Percentiles rank a stretch among this genome's conserved stretches.
Evolutionary conservation across 2,329 filamentous ascomycete genomes (phyloP).

Genomic region (Colletotrichum sp.): DNA sequence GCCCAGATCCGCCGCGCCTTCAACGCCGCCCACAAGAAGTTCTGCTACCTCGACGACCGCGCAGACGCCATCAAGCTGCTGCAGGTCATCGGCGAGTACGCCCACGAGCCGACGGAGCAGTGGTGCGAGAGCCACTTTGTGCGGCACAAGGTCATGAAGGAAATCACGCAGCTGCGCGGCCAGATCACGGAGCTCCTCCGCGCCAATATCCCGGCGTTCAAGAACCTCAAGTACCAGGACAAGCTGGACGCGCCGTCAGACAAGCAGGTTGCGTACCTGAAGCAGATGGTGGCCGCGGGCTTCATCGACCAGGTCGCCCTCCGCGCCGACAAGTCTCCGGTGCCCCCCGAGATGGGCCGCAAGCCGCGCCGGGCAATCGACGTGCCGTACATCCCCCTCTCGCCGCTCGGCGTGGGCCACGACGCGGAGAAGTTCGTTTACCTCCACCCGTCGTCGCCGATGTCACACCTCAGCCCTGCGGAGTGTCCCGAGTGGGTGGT

Average conservation of each 20-base stretch:
- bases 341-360: slow-evolving; percentile 67
- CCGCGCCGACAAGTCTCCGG: slow-evolving; percentile 83
- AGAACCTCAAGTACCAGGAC: slow-evolving; percentile 59
- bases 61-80: slow-evolving; percentile 91
- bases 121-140: slow-evolving; percentile 89
- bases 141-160: slow-evolving; percentile 83
- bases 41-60: slow-evolving; percentile 80
- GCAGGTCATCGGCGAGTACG: slow-evolving; percentile 86
- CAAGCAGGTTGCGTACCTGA: slow-evolving; percentile 78
- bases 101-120: slow-evolving; percentile 70
- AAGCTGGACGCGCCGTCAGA: slow-evolving; percentile 63
- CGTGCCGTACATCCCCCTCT: slow-evolving; percentile 87
- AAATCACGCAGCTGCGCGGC: slow-evolving; percentile 80
- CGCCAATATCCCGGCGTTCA: slow-evolving; percentile 72
- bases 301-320: slow-evolving; percentile 96
- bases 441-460: slow-evolving; percentile 83
- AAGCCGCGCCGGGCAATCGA: slow-evolving; percentile 88
- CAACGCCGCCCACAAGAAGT: slow-evolving; percentile 77
- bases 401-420: slow-evolving; percentile 61
- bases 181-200: slow-evolving; percentile 85
- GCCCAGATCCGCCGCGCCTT: slow-evolving; percentile 65
- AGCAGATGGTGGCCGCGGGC: slow-evolving; percentile 89
- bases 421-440: slow-evolving; percentile 74
- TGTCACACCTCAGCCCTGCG: slow-evolving; percentile 70
- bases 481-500: slow-evolving; percentile 88